phyloP scores from a whole-genome alignment of 805 yeast species.

The Barnettozyma sucrosica region DNA sequence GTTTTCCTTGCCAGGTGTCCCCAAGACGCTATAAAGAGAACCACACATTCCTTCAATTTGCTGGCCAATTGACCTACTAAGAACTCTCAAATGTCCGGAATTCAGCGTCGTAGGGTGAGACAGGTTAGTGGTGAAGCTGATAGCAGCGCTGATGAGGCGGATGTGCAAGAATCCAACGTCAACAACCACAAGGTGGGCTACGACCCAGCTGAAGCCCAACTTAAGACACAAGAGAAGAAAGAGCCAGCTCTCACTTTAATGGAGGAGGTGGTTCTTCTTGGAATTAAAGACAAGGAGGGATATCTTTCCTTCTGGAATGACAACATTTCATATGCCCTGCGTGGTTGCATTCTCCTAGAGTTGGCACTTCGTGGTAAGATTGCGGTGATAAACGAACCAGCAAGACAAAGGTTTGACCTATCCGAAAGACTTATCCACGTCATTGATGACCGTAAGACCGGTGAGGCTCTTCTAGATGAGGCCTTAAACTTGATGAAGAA shows the following conservation, averaged over 20 bases:
- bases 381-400: constrained; percentile 85
- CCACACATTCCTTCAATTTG: neutral
- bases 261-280: constrained; percentile 94
- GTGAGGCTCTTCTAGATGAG: constrained; percentile 93
- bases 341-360: constrained; percentile 91
- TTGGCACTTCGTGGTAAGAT: constrained; percentile 88
- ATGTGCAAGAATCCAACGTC: constrained; percentile 11
- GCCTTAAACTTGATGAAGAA: constrained; percentile 83
- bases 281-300: constrained; percentile 93
- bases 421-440: constrained; percentile 86
- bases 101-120: constrained; percentile 73
- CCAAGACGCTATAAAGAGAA: neutral
- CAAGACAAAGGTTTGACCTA: constrained; percentile 81
- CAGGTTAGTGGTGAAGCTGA: constrained; percentile 21
- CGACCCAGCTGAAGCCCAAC: constrained; percentile 57
- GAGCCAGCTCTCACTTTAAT: constrained; percentile 80
- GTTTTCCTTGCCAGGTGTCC: neutral
- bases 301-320: constrained; percentile 97
- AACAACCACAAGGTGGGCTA: constrained; percentile 65
- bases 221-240: constrained; percentile 29
- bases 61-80: neutral
- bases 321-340: constrained; percentile 88
- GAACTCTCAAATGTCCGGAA: constrained; percentile 39
- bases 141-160: constrained; percentile 4
- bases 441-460: constrained; percentile 79